phyloP scores from a whole-genome alignment of 1,284 basidiomycete genomes.

The Fomitiporia mediterranea region DNA sequence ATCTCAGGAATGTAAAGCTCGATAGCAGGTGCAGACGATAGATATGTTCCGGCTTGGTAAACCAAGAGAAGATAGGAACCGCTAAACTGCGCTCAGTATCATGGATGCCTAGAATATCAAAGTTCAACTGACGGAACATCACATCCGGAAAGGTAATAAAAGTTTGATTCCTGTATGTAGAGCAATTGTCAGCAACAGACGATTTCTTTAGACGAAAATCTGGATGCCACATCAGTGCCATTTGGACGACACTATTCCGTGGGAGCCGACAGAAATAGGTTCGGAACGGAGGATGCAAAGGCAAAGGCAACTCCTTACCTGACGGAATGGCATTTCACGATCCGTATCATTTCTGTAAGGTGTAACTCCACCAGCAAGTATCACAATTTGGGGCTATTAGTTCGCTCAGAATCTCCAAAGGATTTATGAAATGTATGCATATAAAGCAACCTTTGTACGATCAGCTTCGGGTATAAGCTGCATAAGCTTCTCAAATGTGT shows the following conservation, averaged over 20 bases:
- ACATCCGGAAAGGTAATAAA: slow-evolving; percentile 83
- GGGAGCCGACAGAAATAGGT: not conserved
- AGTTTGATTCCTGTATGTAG: slow-evolving; percentile 69
- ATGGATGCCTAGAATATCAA: not conserved
- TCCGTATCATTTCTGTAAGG: slow-evolving; percentile 84
- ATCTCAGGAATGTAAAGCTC: slow-evolving; percentile 75
- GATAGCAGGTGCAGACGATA: slow-evolving; percentile 43
- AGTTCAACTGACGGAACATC: slow-evolving; percentile 47
- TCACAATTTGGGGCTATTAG: slow-evolving; percentile 53
- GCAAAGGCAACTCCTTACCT: slow-evolving; percentile 32
- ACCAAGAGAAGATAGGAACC: slow-evolving; percentile 61
- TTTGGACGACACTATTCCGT: not conserved
- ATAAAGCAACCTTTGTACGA: slow-evolving; percentile 42
- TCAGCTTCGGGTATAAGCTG: slow-evolving; percentile 44
- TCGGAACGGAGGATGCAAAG: not conserved
- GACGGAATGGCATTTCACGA: slow-evolving; percentile 73
- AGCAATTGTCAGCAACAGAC: not conserved
- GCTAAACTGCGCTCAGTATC: not conserved
- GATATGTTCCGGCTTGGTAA: slow-evolving; percentile 47
- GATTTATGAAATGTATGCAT: not conserved
- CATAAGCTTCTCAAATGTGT: slow-evolving; percentile 25
- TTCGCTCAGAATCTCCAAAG: not conserved
- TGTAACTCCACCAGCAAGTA: slow-evolving; percentile 57
- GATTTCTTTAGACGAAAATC: not conserved
- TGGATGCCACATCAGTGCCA: not conserved